Evolutionary conservation across 805 yeast genomes (phyloP), one percentile per base, ranked within the genome.

Genomic region (Lachancea cidri): DNA sequence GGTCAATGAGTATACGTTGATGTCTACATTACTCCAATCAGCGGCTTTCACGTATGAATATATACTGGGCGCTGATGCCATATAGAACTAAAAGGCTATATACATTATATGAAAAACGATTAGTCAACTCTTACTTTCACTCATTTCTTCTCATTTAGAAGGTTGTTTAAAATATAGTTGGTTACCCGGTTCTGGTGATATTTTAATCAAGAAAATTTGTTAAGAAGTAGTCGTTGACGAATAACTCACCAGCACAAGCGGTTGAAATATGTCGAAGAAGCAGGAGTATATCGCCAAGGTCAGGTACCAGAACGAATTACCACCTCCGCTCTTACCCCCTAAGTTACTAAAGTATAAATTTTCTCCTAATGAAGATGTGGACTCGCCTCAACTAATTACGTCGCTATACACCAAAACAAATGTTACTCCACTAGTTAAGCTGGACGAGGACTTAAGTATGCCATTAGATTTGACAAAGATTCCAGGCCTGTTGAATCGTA

Each of bases 271-370:
- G 72, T 66, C 72, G 1, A 66, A 58, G 47, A 77, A 80, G 59
- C 89, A 83, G 58, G 89, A 83, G 42, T 84, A 81, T 55, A 79
- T 84, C 42, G 94, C 95, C 35, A 82, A 83, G 52, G 77, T 84
- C 40, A 76, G 95, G 56, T 91, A 88, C 62, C 77, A 77, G 44
- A 93, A 93, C 60, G 84, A 79, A 54, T 71, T 93, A 17, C 98
- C 98, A 4, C 89, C 96, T 2, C 98, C 98, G 7, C 83, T 91
- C 17, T 73, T 93, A 46, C 87, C 95, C 35, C 97, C 98, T 22
- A 86, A 84, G 60, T 73, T 89, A 42, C 63, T 93, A 39, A 75
- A 79, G 37, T 76, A 80, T 49, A 60, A 65, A 29, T 54, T 44
- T 4, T 51, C 48, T 43, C 67, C 63, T 20, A 52, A 71, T 54